Evolutionary conservation across 257 asterid species (phyloP).

Genomic region (Cynanchum wilfordii): DNA sequence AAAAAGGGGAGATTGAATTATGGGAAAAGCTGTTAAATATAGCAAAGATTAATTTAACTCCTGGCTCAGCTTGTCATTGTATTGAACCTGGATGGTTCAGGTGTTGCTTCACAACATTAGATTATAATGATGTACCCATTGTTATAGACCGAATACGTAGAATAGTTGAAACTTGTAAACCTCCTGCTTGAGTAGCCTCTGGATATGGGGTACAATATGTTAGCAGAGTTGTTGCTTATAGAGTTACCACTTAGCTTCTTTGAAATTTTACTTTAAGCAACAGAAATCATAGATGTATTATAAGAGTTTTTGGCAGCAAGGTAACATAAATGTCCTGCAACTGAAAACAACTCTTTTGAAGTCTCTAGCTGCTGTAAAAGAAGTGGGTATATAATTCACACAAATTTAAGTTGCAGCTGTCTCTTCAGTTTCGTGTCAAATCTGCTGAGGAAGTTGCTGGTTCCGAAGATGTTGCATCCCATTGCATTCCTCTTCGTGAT

Average conservation of each 20-base stretch:
- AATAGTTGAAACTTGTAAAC: slow-evolving; percentile 66
- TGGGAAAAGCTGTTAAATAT: slow-evolving; percentile 68
- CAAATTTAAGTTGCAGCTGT: slow-evolving; percentile 58
- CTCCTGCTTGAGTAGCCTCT: slow-evolving; percentile 45
- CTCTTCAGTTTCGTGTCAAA: slow-evolving; percentile 55
- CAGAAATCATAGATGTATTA: background rate
- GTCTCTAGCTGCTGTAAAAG: background rate
- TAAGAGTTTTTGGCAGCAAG: background rate
- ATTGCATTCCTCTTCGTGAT: slow-evolving; percentile 36
- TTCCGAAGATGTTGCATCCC: slow-evolving; percentile 50
- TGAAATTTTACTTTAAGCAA: background rate
- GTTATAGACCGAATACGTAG: slow-evolving; percentile 59
- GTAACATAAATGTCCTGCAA: slow-evolving; percentile 5
- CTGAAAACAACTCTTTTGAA: background rate
- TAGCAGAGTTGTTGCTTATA: background rate
- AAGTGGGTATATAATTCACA: slow-evolving; percentile 25
- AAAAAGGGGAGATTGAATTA: slow-evolving; percentile 91
- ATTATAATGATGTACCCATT: slow-evolving; percentile 54
- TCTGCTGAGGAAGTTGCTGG: slow-evolving; percentile 34
- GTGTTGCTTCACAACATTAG: slow-evolving; percentile 68
- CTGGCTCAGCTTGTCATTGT: slow-evolving; percentile 97
- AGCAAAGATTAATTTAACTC: slow-evolving; percentile 75
- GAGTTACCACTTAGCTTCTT: background rate
- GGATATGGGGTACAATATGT: slow-evolving; percentile 20
- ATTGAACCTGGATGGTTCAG: slow-evolving; percentile 99